A percentile compares a stretch with the other conserved stretches of the same genome.
phyloP scores from a whole-genome alignment of 2,329 filamentous ascomycete species.

The Botryotinia globosa region DNA sequence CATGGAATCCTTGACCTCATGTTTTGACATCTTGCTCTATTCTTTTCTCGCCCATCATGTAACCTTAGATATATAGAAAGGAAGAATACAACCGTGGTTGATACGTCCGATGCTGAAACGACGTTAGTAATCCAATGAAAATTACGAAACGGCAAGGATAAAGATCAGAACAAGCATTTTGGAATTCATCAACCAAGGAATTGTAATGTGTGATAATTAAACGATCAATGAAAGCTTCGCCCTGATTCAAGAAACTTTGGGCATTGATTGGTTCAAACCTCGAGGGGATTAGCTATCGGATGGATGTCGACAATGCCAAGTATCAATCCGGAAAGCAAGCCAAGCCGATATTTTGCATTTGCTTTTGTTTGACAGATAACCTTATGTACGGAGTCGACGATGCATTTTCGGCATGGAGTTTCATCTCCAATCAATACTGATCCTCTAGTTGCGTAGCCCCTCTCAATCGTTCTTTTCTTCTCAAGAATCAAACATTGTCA shows the following conservation, averaged over 20 bases:
- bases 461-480: not conserved
- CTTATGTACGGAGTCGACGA: not conserved
- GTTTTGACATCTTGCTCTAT: not conserved
- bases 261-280: not conserved
- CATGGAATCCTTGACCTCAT: not conserved
- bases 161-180: not conserved
- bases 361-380: not conserved
- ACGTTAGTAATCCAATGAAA: not conserved
- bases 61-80: not conserved
- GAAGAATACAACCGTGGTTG: not conserved
- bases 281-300: not conserved
- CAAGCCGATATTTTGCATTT: not conserved
- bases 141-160: not conserved
- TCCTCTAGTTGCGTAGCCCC: not conserved
- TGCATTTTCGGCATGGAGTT: not conserved
- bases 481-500: not conserved
- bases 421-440: not conserved
- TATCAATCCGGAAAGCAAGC: not conserved
- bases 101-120: conserved; percentile 3
- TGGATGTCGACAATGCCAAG: not conserved
- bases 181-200: not conserved
- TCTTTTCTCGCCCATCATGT: not conserved
- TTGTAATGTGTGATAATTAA: not conserved
- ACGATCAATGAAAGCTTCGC: not conserved
- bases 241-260: not conserved